phyloP scores from a whole-genome alignment of 1,284 basidiomycete species.

The Naganishia cerealis region DNA sequence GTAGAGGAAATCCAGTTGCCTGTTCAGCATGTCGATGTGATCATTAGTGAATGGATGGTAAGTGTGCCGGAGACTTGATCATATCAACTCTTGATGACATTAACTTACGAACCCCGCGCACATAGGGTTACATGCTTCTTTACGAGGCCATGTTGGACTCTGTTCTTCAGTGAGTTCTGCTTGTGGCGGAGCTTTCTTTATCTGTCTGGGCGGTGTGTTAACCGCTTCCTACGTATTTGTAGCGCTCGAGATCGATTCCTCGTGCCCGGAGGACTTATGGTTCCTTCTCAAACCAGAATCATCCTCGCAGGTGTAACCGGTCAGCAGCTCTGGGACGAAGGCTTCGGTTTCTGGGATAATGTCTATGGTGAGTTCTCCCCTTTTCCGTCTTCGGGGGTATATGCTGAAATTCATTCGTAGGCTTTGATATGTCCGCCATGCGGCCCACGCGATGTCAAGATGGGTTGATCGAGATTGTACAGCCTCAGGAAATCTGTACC shows the following conservation, averaged over 20 bases:
- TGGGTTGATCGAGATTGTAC: constrained; percentile 76
- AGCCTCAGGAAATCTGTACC: constrained; percentile 68
- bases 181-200: neutral
- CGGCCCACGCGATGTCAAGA: constrained; percentile 65
- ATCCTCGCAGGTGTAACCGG: constrained; percentile 78
- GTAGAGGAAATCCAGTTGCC: constrained; percentile 74
- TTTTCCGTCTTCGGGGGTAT: neutral
- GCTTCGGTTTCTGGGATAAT: constrained; percentile 84
- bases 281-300: constrained; percentile 85
- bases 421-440: constrained; percentile 83
- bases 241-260: constrained; percentile 81
- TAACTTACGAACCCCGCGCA: constrained; percentile 3
- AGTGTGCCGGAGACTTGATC: constrained; percentile 19
- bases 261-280: constrained; percentile 74
- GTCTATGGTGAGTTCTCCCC: constrained; percentile 68
- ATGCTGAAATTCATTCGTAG: constrained; percentile 54
- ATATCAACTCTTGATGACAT: neutral
- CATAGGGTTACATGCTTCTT: constrained; percentile 70
- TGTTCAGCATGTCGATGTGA: constrained; percentile 79
- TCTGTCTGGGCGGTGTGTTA: neutral
- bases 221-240: neutral
- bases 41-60: constrained; percentile 97
- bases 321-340: constrained; percentile 71
- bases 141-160: constrained; percentile 98
- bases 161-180: constrained; percentile 62